Conservation (phyloP, 2,329 filamentous ascomycete species). For the Trichoderma sp. region DNA sequence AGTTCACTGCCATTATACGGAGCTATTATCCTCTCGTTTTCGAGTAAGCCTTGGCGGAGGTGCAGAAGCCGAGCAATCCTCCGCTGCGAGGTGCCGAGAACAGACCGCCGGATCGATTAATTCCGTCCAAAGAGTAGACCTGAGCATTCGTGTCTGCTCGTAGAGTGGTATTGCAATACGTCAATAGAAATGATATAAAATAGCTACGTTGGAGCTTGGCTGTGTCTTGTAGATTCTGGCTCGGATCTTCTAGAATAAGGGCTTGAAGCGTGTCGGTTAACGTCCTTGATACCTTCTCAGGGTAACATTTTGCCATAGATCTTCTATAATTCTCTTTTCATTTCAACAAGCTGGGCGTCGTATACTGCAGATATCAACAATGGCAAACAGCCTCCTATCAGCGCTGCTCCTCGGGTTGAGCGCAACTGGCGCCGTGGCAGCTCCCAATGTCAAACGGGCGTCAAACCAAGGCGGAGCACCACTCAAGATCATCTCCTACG, state of each 20-base stretch:
- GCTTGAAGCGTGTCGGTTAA: not conserved
- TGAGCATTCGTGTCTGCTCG: not conserved
- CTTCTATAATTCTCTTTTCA: not conserved
- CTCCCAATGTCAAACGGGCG: constrained; percentile 16
- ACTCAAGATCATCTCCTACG: constrained; percentile 31
- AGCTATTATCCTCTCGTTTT: not conserved
- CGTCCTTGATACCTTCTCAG: not conserved
- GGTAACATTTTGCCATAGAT: no score
- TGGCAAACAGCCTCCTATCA: constrained; percentile 16
- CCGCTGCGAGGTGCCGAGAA: constrained; percentile 1
- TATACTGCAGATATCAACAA: not conserved
- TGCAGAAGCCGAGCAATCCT: constrained; percentile 12
- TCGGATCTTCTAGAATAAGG: not conserved
- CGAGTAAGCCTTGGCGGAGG: constrained; percentile 4
- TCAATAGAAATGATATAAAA: not conserved
- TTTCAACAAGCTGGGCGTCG: not conserved
- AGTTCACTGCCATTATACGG: not conserved
- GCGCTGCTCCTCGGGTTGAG: constrained; percentile 24
- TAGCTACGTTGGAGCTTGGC: not conserved
- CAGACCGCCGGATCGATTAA: not conserved
- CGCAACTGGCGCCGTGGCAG: constrained; percentile 18
- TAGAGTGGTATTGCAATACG: not conserved
- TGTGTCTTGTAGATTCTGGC: not conserved
- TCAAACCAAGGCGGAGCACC: not conserved
- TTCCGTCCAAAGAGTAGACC: not conserved